Base-by-base conservation (phyloP, 495 filamentous ascomycete species). In the Aspergillus nanangensis region DNA sequence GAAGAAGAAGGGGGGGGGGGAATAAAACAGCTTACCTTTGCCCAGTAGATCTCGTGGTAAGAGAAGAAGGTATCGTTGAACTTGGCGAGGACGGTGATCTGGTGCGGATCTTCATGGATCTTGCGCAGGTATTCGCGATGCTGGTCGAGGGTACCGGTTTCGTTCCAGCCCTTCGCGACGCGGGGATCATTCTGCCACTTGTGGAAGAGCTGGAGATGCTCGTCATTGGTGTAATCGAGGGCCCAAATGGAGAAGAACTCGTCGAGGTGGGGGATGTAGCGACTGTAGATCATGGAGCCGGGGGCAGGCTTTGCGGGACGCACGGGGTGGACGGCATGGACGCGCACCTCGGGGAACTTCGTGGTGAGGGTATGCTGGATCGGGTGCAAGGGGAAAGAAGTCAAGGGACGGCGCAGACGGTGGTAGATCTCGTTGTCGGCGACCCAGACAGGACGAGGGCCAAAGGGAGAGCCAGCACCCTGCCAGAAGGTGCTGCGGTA, bases 171-270 rank as follows among this genome's bases (percentile, higher is more conserved):
- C 55, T 79, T 74, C 9, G 81, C 81, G 4, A 86, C 82, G 24
- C 82, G 78, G 20, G 82, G 81, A 55, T 86, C 82, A 58, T 85
- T 86, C 58, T 84, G 81, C 82, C 82, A 86, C 18, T 50, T 68
- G 59, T 86, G 75, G 65, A 85, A 85, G 14, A 84, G 65, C 5
- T 65, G 58, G 27, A 83, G 57, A 53, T 85, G 80, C 45, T 67
- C 64, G 1, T 58, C 45, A 44, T 81, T 62, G 19, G 58, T 35
- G 47, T 70, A 73, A 55, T 85, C 77, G 5, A 84, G 58, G 21
- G 76, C 79, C 18, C 76, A 69, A 65, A 85, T 75, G 37, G 76
- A 80, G 53, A 84, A 85, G 45, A 70, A 75, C 67, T 84, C 81
- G 23, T 74, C 58, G 11, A 85, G 66, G 46, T 81, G 75, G 19